Evolutionary conservation across 345 rosid species (phyloP).

Genomic region (Aurinia saxatilis): DNA sequence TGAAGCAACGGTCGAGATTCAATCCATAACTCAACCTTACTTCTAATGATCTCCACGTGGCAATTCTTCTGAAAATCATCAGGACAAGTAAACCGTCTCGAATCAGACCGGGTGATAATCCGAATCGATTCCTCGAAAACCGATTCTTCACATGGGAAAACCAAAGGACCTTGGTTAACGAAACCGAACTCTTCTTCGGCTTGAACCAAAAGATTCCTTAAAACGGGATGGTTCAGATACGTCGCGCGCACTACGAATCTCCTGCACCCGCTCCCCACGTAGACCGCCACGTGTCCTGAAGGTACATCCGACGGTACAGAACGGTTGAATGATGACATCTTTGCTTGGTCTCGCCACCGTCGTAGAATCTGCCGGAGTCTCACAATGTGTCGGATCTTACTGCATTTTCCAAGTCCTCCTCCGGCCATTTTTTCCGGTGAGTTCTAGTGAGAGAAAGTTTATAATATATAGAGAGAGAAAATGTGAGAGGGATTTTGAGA

Average conservation of each 20-base stretch:
- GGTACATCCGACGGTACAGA: constrained; percentile 74
- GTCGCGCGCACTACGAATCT: constrained; percentile 86
- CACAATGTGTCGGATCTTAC: constrained; percentile 93
- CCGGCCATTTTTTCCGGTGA: constrained; percentile 42
- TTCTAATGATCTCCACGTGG: constrained; percentile 40
- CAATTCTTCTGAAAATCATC: constrained; percentile 58
- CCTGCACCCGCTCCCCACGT: constrained; percentile 56
- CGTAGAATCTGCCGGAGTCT: constrained; percentile 75
- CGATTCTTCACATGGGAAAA: constrained; percentile 84
- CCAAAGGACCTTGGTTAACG: constrained; percentile 67
- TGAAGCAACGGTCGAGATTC: constrained; percentile 79
- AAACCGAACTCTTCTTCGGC: constrained; percentile 95
- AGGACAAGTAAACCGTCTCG: constrained; percentile 35
- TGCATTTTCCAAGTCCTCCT: constrained; percentile 67
- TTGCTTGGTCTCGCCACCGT: constrained; percentile 86
- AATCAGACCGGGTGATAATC: constrained; percentile 55
- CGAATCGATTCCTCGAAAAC: constrained; percentile 71
- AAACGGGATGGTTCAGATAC: constrained; percentile 80
- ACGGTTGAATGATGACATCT: constrained; percentile 41
- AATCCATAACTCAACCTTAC: constrained; percentile 47
- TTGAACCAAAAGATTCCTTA: constrained; percentile 55
- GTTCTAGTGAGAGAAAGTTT: neutral
- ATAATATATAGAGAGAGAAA: neutral
- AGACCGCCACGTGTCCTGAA: constrained; percentile 81
- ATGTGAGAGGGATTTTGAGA: constrained; percentile 26